Evolutionary conservation across 1,284 basidiomycete genomes (phyloP), one percentile per base, ranked within the genome.

Genomic region (Sporisorium reilianum): DNA sequence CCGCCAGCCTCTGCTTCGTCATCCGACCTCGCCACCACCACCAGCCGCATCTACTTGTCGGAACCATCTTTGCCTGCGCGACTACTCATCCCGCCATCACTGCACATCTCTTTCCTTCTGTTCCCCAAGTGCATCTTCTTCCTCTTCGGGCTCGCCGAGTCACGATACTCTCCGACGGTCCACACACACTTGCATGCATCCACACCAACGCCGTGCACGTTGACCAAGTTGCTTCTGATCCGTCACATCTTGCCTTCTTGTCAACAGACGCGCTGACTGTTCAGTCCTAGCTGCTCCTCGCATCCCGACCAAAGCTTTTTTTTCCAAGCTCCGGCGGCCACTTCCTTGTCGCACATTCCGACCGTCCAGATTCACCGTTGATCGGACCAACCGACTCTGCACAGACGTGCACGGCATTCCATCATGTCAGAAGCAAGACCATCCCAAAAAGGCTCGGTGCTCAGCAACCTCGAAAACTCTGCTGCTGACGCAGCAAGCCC

Each of bases 381-480:
- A 1, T 28, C 25, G 45, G 26, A 7, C 5, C 16, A 16, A 10
- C 45, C 45, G 14, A 46, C 26, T 2, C n/a, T n/a, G n/a, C n/a
- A n/a, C n/a, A n/a, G n/a, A n/a, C n/a, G n/a, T n/a, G n/a, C n/a
- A n/a, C n/a, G n/a, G n/a, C n/a, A n/a, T n/a, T n/a, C n/a, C 50
- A 44, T 25, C 41, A 68, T 68, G 65, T 68, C 65, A 2, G 65
- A 68, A 8, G 16, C 58, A 18, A 72, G 51, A 18, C 36, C 60
- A 5, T 3, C 44, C 1, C 63, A 66, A 25, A 72, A 72, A 26
- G 69, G 69, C 25, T 72, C 69, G 7, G 69, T 72, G 7, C 56
- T 72, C 16, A 72, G 69, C 60, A 72, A 72, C 49, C 50, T 66
- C 22, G 69, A 72, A 10, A 46, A 52, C n/a, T 41, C n/a, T n/a